Percentiles rank a stretch among this genome's conserved stretches.
Conservation (phyloP, 2,329 filamentous ascomycete genomes). For the Sclerotinia borealis region DNA sequence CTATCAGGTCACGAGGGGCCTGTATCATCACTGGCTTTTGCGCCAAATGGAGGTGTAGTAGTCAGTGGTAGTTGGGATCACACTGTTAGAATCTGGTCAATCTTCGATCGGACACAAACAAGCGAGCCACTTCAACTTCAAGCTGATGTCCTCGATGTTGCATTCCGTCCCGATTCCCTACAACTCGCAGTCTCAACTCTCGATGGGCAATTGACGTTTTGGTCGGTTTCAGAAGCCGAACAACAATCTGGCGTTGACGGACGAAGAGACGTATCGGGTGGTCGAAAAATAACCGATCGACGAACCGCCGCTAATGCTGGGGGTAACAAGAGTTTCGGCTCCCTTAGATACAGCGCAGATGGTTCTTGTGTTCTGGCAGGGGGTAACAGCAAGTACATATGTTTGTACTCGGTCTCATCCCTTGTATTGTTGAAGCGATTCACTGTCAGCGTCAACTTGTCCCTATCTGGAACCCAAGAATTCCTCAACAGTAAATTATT, state of each 20-base stretch:
- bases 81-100: conserved; percentile 92
- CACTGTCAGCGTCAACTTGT: conserved; percentile 93
- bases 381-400: conserved; percentile 98
- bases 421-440: conserved; percentile 91
- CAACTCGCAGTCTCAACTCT: conserved; percentile 89
- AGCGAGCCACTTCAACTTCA: conserved; percentile 90
- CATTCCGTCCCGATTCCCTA: conserved; percentile 81
- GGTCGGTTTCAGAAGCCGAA: conserved; percentile 81
- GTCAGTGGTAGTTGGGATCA: conserved; percentile 96
- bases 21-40: conserved; percentile 80
- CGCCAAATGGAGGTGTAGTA: conserved; percentile 75
- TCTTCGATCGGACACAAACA: conserved; percentile 89
- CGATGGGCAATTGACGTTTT: conserved; percentile 92
- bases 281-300: conserved; percentile 80
- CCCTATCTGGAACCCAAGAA: conserved; percentile 90
- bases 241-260: conserved; percentile 85
- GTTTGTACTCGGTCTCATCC: conserved; percentile 89
- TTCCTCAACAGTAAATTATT: conserved; percentile 89
- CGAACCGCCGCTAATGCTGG: conserved; percentile 85
- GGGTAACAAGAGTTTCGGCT: conserved; percentile 84
- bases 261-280: conserved; percentile 85
- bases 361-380: conserved; percentile 84
- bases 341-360: conserved; percentile 86
- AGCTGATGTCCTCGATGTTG: conserved; percentile 81
- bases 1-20: conserved; percentile 91